These are phyloP conservation scores for Psilocybe tampanensis DNA, from an alignment of 768 basidiomycete genomes.

Conservation along the genomic window DNA sequence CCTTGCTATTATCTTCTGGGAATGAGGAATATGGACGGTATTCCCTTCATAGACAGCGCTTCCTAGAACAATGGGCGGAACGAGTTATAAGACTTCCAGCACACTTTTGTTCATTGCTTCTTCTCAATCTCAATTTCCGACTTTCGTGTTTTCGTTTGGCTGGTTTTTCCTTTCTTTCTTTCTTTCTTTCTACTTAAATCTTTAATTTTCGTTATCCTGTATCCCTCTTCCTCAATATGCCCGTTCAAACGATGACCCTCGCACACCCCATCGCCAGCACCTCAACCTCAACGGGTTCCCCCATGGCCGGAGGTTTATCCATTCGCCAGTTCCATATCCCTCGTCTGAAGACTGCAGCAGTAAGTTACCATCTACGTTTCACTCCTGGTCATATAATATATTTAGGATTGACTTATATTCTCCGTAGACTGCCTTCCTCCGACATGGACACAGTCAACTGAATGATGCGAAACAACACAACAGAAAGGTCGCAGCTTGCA, in stretches of 20 bases:
- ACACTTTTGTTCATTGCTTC: not conserved
- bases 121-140: not conserved
- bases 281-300: not conserved
- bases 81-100: too few relatives aligned
- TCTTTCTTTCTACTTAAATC: not conserved
- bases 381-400: not conserved
- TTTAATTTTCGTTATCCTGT: not conserved
- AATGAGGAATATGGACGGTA: too few relatives aligned
- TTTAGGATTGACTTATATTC: not conserved
- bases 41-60: too few relatives aligned
- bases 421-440: constrained; percentile 23
- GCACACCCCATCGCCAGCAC: not conserved
- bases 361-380: constrained; percentile 5
- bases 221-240: constrained; percentile 5
- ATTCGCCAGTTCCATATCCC: constrained; percentile 15
- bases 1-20: not conserved
- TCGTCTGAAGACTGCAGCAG: constrained; percentile 21
- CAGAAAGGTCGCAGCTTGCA: constrained; percentile 17
- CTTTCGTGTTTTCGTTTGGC: not conserved
- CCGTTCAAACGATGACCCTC: constrained; percentile 13
- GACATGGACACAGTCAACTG: constrained; percentile 17
- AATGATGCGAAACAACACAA: constrained; percentile 19
- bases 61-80: too few relatives aligned
- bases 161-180: not conserved
- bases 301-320: constrained; percentile 3